Percentiles rank a stretch among this genome's conserved stretches.
phyloP scores from a whole-genome alignment of 1,139 yeast species.

The Trichomonascaceae sp. region DNA sequence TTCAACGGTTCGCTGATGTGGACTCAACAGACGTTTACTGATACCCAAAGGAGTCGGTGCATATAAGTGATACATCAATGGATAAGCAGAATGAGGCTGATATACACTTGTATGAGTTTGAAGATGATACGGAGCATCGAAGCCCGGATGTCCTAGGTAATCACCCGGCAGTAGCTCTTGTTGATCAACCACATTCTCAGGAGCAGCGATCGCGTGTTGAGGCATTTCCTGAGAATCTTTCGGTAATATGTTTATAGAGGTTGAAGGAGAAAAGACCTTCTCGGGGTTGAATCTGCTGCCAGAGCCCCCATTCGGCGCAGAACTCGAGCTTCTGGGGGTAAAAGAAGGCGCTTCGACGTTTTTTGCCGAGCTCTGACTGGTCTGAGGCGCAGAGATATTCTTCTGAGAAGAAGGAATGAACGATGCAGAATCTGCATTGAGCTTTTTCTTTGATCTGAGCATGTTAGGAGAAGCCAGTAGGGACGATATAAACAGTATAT shows the following conservation, averaged over 20 bases:
- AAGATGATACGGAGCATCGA: conserved; percentile 2
- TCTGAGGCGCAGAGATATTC: neutral
- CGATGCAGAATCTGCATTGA: conserved; percentile 60
- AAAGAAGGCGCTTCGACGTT: conserved; percentile 17
- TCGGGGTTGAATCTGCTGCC: conserved; percentile 3
- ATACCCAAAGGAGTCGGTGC: conserved; percentile 88
- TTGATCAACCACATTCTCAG: neutral
- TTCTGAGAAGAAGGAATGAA: conserved; percentile 44
- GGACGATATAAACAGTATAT: neutral
- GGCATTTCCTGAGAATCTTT: neutral
- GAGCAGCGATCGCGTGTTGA: neutral
- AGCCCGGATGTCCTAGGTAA: neutral
- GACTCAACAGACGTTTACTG: conserved; percentile 31
- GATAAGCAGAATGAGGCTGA: conserved; percentile 36
- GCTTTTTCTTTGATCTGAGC: conserved; percentile 35
- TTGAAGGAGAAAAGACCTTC: conserved; percentile 10
- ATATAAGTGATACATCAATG: conserved; percentile 80
- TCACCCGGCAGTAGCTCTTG: neutral
- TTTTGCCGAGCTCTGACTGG: conserved; percentile 8
- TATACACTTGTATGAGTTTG: conserved; percentile 11
- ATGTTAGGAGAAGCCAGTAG: neutral
- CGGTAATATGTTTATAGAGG: neutral
- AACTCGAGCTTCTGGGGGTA: neutral
- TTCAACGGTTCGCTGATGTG: conserved; percentile 61
- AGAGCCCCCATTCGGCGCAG: neutral